Evolutionary conservation across 331 rosid species (phyloP).

Genomic region (Arachis monticola): DNA sequence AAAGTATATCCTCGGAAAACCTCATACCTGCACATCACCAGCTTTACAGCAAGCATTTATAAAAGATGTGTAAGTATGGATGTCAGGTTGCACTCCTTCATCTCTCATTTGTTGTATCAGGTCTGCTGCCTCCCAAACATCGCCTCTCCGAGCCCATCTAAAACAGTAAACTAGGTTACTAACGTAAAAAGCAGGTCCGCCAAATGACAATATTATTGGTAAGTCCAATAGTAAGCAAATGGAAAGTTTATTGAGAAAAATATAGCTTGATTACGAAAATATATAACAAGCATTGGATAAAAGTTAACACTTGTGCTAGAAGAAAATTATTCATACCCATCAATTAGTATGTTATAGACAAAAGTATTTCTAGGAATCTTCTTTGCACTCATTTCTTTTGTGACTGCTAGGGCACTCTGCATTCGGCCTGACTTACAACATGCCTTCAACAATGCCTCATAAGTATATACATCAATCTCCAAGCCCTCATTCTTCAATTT

Average conservation of each 20-base stretch:
- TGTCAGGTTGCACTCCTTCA: constrained; percentile 85
- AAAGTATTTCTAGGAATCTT: constrained; percentile 87
- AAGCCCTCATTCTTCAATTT: constrained; percentile 79
- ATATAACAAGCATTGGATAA: constrained; percentile 15
- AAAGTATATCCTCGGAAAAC: constrained; percentile 30
- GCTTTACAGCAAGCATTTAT: constrained; percentile 94
- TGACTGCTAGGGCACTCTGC: constrained; percentile 97
- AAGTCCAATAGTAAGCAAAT: background rate
- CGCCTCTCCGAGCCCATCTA: constrained; percentile 99
- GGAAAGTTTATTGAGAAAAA: constrained; percentile 11
- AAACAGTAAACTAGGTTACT: constrained; percentile 21
- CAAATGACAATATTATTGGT: background rate
- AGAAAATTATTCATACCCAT: constrained; percentile 69
- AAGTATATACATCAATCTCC: constrained; percentile 80
- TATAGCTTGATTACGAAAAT: background rate
- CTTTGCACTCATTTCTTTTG: constrained; percentile 85
- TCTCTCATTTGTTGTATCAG: constrained; percentile 90
- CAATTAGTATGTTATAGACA: constrained; percentile 89
- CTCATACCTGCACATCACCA: constrained; percentile 87
- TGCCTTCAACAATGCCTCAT: constrained; percentile 94
- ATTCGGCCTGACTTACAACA: constrained; percentile 98
- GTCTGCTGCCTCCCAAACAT: constrained; percentile 99
- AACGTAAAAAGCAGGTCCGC: constrained; percentile 21
- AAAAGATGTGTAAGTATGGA: constrained; percentile 92
- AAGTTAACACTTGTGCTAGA: constrained; percentile 21